Evolutionary conservation across 106 monocot genomes (phyloP), one percentile per base, ranked within the genome.

Genomic region (Posidonia australis): DNA sequence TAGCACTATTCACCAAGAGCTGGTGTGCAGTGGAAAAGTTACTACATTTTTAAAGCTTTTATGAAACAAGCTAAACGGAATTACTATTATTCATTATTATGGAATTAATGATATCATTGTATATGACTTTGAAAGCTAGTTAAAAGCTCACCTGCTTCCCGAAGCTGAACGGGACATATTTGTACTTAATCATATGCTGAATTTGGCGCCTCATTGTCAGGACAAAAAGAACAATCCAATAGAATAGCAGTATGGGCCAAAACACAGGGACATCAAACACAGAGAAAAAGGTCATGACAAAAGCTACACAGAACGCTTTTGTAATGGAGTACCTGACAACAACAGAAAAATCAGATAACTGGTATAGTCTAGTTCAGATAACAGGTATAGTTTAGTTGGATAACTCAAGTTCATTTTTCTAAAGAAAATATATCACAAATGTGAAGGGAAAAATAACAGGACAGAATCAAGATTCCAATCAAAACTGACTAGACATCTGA

Each of bases 261-360:
- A 87, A 87, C 30, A 87, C 87, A 58, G 83, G 87, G 17, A 87
- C 87, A 57, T 87, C 87, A 53, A 87, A 87, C 48, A 87, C 78
- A 20, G 83, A 87, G 77, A 87, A 83, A 72, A 87, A 87, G 12
- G 87, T 83, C 87, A 87, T 87, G 36, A 78, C 63, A 70, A 87
- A 83, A 29, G 87, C 87, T 32, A 87, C 67, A 44, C 70, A 60
- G 46, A 87, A 80, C 2, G 87, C 87, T 73, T 83, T 87, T 20
- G 87, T 87, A 44, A 87, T 80, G 23, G 80, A 62, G 67, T 87
- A 87, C 87, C 87, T 87, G 79, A 25, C 13, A 28, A 46, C 7
- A 22, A 49, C 36, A 44, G 31, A 12, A 62, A 62, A 21, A 27
- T 11, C 10, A 62, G 42, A 62, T 29, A 58, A 36, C 36, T 4